Conservation (phyloP, 192 early-diverging fungal species). For the Linnemannia schmuckeri region DNA sequence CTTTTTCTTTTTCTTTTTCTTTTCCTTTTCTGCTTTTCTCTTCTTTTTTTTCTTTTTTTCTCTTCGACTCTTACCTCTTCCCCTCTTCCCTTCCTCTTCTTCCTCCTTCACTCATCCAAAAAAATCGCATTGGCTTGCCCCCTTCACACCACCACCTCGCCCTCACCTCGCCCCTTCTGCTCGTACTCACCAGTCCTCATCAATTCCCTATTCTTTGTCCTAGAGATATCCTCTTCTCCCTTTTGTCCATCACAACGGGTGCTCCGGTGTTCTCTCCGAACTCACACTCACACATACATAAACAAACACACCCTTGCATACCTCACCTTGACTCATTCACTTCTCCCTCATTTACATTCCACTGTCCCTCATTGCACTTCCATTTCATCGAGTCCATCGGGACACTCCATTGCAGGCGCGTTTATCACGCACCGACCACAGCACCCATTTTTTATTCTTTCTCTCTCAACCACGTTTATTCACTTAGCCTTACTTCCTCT, state of each 20-base stretch:
- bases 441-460: neutral
- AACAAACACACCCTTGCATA: too few relatives aligned
- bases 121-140: neutral
- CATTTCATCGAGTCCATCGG: neutral
- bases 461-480: neutral
- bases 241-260: neutral
- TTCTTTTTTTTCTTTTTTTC: neutral
- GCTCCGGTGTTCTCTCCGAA: neutral
- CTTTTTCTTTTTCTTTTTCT: neutral
- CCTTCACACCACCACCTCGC: neutral
- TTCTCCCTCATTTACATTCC: too few relatives aligned
- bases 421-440: neutral
- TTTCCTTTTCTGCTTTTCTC: neutral
- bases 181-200: neutral
- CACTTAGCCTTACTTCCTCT: neutral
- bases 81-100: neutral
- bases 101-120: neutral
- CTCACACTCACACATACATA: too few relatives aligned
- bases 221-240: neutral
- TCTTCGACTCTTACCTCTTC: neutral
- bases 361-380: neutral
- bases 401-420: neutral
- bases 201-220: neutral
- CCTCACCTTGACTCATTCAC: neutral
- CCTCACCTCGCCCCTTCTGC: neutral